phyloP scores from a whole-genome alignment of 345 rosid genomes.

The Lepidium aucheri region DNA sequence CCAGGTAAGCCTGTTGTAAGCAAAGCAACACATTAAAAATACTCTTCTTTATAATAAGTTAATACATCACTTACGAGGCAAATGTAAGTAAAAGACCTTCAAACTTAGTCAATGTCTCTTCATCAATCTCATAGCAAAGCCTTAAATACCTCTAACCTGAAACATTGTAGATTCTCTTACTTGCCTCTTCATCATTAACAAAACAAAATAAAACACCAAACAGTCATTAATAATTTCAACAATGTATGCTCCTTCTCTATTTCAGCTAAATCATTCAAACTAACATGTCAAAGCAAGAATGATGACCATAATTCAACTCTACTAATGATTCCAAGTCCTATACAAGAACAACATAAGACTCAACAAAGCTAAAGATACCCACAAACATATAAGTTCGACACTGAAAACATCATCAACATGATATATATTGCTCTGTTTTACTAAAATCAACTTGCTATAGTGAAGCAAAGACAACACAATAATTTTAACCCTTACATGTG shows the following conservation, averaged over 20 bases:
- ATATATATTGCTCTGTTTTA: too few species aligned
- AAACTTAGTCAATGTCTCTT: slow-evolving; percentile 87
- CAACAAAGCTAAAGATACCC: too few species aligned
- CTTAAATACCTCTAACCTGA: slow-evolving; percentile 93
- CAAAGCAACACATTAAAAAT: not conserved
- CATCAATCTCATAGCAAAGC: slow-evolving; percentile 90
- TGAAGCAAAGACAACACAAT: not conserved
- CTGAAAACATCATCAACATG: too few species aligned
- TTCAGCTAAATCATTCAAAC: too few species aligned
- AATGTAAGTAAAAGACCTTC: slow-evolving; percentile 45
- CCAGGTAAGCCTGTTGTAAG: slow-evolving; percentile 63
- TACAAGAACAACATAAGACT: too few species aligned
- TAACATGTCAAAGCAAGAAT: too few species aligned
- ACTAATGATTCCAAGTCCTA: too few species aligned
- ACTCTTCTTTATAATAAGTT: not conserved
- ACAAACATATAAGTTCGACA: too few species aligned
- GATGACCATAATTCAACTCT: too few species aligned
- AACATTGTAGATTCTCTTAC: slow-evolving; percentile 80
- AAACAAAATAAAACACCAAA: not conserved
- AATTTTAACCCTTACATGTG: too few species aligned
- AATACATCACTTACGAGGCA: not conserved
- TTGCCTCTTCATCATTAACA: slow-evolving; percentile 84
- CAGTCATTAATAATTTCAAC: not conserved
- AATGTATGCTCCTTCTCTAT: too few species aligned
- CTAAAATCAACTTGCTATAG: not conserved